Evolutionary conservation across 2,329 filamentous ascomycete species (phyloP), one percentile per base, ranked within the genome.

Genomic region (Fusarium piperis): DNA sequence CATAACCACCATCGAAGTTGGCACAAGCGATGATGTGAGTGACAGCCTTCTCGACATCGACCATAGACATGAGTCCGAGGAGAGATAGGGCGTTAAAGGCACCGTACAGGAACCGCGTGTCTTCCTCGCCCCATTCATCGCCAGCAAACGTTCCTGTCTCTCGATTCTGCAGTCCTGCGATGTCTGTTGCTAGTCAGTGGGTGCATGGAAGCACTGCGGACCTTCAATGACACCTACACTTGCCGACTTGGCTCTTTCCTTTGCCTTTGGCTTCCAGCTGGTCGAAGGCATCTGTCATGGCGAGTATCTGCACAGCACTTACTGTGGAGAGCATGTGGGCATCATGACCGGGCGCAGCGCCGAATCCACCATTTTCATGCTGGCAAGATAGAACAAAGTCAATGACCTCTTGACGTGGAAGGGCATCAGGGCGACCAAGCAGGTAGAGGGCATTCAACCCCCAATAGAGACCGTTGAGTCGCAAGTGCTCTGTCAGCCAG

Each of bases 401-500:
- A 77, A 99, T 92, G 26, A 96, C 93, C 69, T 93, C 90, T 59
- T 91, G 87, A 60, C 93, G 90, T 12, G 95, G 92, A 11, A 99
- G 88, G 4, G 92, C 94, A 69, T 97, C 90, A 2, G 95, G 94
- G 62, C 89, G 91, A 55, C 91, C 89, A 65, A 99, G 90, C 30
- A 98, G 87, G 84, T 97, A 93, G 41, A 98, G 88, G 8, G 95
- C 92, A 8, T 92, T 96, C 64, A 99, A 84, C 15, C 96, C 96
- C 96, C 96, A 99, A 83, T 99, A 99, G 53, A 99, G 89, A 48
- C 96, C 96, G 80, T 96, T 98, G 64, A 99, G 88, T 68, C 96
- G 94, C 74, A 99, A 87, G 81, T 99, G 96, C 83, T 99, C 95
- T 15, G 96, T 99, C 79, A 98, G 87, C 93, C 95, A 98, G 85